Evolutionary conservation across 2,329 filamentous ascomycete genomes (phyloP), one percentile per base, ranked within the genome.

Genomic region (Sclerotinia borealis): DNA sequence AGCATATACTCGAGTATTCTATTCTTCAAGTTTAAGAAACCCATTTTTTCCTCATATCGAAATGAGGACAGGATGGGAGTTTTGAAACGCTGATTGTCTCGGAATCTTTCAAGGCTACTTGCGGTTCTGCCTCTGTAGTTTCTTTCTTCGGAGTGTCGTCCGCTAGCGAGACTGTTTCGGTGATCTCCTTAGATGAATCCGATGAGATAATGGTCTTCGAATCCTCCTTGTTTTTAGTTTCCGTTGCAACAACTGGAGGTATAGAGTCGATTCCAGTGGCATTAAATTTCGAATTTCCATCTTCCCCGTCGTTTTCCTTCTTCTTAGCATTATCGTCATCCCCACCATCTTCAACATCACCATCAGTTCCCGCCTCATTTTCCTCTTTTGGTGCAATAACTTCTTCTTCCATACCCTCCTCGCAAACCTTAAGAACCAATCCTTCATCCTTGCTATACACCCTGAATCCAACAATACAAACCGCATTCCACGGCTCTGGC

Each of bases 391-490:
- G 7, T 41, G 8, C n/a, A 19, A 8, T 41, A 9, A 29, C 48
- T 13, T 56, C 56, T n/a, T 65, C 63, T 1, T 43, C 63, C n/a
- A 55, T n/a, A 37, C 25, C 37, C 31, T 67, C 70, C 15, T 70
- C 70, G 37, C 47, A 70, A 51, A 72, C 59, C 50, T 45, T 63
- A 2, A 73, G 60, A 31, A 69, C 62, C 19, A 71, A 36, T 1
- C 77, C 74, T 50, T 80, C 78, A 70, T 87, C 77, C 64, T 77
- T 75, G 3, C 76, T 77, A 64, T 78, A 79, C 17, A 78, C 74
- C 11, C 77, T 73, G 67, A 79, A 76, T 0, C 77, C 76, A 15
- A 78, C 70, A 56, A 79, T 76, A 65, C 76, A 78, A 45, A 78
- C 72, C 15, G 77, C 76, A 66, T 78, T 78, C 77, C 77, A 78